Percentiles rank a stretch among this genome's conserved stretches.
phyloP scores from a whole-genome alignment of 1,284 basidiomycete genomes.

The Gymnopus androsaceus region DNA sequence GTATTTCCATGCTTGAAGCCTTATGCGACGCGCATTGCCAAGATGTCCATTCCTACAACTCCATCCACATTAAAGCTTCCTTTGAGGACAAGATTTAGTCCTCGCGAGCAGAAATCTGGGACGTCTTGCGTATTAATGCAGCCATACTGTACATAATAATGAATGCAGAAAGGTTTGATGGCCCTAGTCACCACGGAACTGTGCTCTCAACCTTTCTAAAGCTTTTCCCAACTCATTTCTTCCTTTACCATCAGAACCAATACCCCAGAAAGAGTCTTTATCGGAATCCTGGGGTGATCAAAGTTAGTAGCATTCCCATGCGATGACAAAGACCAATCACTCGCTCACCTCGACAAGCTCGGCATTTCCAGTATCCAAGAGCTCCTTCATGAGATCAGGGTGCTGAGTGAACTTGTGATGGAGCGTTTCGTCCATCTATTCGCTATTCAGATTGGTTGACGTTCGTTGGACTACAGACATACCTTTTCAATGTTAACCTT shows the following conservation, averaged over 20 bases:
- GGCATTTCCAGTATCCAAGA: slow-evolving; percentile 60
- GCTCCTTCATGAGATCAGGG: slow-evolving; percentile 48
- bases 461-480: too few species aligned
- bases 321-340: too few species aligned
- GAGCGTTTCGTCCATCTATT: slow-evolving; percentile 67
- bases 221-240: slow-evolving; percentile 74
- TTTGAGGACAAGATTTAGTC: too few species aligned
- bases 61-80: too few species aligned
- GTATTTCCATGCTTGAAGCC: too few species aligned
- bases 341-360: slow-evolving; percentile 64
- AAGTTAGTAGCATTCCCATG: slow-evolving; percentile 9
- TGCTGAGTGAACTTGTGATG: slow-evolving; percentile 69
- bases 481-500: slow-evolving; percentile 63
- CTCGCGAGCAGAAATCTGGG: too few species aligned
- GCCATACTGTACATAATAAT: too few species aligned
- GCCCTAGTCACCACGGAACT: slow-evolving; percentile 20
- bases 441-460: not conserved
- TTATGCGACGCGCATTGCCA: too few species aligned
- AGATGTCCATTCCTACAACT: too few species aligned
- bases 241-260: slow-evolving; percentile 60
- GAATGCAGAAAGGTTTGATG: too few species aligned
- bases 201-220: slow-evolving; percentile 55
- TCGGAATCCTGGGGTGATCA: slow-evolving; percentile 51
- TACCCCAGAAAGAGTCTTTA: slow-evolving; percentile 71
- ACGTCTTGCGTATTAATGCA: too few species aligned